phyloP scores from a whole-genome alignment of 1,284 basidiomycete genomes.

The Sanguinoderma infundibulare region DNA sequence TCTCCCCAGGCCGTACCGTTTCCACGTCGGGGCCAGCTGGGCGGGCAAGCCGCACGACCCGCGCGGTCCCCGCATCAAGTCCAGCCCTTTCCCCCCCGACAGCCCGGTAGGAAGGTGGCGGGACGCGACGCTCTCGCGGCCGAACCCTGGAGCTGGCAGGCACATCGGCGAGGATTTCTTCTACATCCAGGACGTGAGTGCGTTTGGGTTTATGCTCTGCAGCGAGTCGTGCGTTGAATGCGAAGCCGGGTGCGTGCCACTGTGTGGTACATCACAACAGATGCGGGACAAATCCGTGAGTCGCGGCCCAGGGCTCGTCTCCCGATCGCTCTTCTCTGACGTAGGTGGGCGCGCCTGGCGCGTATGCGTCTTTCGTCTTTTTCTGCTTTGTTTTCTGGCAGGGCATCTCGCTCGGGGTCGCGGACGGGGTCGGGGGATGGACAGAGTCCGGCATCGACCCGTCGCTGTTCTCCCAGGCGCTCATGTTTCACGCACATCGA shows the following conservation, averaged over 20 bases:
- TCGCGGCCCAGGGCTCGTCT: conserved; percentile 56
- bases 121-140: conserved; percentile 58
- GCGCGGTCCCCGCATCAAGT: conserved; percentile 36
- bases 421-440: conserved; percentile 78
- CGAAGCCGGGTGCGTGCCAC: not conserved
- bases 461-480: conserved; percentile 69
- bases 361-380: too few relatives aligned
- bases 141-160: conserved; percentile 45
- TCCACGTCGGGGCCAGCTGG: conserved; percentile 71
- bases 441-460: conserved; percentile 83
- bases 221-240: not conserved
- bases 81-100: conserved; percentile 62
- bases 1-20: conserved; percentile 35
- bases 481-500: conserved; percentile 75
- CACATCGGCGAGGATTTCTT: conserved; percentile 83
- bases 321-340: not conserved
- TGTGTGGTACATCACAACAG: too few relatives aligned
- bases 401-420: conserved; percentile 78
- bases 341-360: not conserved
- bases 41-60: conserved; percentile 70
- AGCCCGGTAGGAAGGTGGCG: conserved; percentile 77
- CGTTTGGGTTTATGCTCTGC: not conserved
- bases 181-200: conserved; percentile 71
- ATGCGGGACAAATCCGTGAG: conserved; percentile 4
- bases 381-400: conserved; percentile 32